These are phyloP conservation scores for Oryza australiensis DNA, from an alignment of 176 grass and related monocot genomes.

Conservation along the genomic window DNA sequence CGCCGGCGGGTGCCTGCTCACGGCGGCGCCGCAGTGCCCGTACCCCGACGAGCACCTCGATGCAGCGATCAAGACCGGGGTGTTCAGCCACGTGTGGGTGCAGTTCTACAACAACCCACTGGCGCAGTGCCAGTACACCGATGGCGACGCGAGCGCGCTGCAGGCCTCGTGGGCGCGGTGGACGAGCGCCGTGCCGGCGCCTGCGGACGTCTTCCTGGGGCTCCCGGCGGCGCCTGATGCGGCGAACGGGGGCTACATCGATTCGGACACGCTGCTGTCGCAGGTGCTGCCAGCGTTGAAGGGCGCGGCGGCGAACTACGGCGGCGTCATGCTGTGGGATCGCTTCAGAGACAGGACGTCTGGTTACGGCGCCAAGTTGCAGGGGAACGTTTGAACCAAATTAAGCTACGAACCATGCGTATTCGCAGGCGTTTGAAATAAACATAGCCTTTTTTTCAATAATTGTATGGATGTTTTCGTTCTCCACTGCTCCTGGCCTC, in stretches of 20 bases:
- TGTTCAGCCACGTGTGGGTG: slow-evolving; percentile 45
- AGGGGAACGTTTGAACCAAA: neutral
- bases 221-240: neutral
- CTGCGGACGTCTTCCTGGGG: neutral
- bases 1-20: neutral
- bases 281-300: neutral
- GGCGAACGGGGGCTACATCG: neutral
- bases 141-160: neutral
- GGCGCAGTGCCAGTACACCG: neutral
- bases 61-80: neutral
- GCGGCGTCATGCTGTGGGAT: slow-evolving; percentile 38
- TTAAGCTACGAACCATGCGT: neutral
- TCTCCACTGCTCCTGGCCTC: neutral
- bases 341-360: neutral
- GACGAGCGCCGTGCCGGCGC: slow-evolving; percentile 14
- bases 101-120: slow-evolving; percentile 59
- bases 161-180: slow-evolving; percentile 28
- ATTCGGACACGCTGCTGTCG: neutral
- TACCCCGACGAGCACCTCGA: slow-evolving; percentile 42
- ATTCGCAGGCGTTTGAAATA: neutral
- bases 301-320: slow-evolving; percentile 26
- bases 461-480: neutral
- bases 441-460: neutral
- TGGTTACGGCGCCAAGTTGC: neutral
- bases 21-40: slow-evolving; percentile 57